Evolutionary conservation across 176 grass and related monocot species (phyloP).

Genomic region (Triticum dicoccoides): DNA sequence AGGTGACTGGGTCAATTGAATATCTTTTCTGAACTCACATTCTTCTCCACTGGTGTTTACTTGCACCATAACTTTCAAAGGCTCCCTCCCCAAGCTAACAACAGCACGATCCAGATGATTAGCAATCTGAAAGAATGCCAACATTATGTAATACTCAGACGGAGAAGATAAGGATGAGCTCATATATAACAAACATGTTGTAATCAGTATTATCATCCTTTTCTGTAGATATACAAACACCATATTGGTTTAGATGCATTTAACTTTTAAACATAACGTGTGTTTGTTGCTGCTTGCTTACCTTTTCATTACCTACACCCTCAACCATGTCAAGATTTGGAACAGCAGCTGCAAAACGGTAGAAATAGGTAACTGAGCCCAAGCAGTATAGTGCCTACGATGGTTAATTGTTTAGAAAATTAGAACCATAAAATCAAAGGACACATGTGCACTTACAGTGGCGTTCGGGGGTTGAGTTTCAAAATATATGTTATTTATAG

Average conservation of each 20-base stretch:
- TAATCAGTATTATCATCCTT: neutral
- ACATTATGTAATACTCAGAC: neutral
- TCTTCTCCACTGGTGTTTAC: conserved; percentile 99
- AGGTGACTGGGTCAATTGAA: neutral
- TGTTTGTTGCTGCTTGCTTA: conserved; percentile 10
- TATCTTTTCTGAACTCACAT: conserved; percentile 52
- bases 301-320: conserved; percentile 83
- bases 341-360: conserved; percentile 54
- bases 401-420: neutral
- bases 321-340: conserved; percentile 95
- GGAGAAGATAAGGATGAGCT: neutral
- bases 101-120: conserved; percentile 80
- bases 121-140: conserved; percentile 57
- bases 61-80: conserved; percentile 89
- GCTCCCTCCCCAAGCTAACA: conserved; percentile 63
- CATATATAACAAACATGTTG: neutral
- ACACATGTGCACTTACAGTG: neutral
- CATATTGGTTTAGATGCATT: neutral
- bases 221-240: no score
- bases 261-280: neutral
- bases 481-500: neutral
- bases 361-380: neutral
- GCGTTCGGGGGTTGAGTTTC: neutral
- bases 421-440: neutral
- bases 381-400: neutral